Evolutionary conservation across 345 rosid genomes (phyloP).

Genomic region (Diplotaxis tenuifolia): DNA sequence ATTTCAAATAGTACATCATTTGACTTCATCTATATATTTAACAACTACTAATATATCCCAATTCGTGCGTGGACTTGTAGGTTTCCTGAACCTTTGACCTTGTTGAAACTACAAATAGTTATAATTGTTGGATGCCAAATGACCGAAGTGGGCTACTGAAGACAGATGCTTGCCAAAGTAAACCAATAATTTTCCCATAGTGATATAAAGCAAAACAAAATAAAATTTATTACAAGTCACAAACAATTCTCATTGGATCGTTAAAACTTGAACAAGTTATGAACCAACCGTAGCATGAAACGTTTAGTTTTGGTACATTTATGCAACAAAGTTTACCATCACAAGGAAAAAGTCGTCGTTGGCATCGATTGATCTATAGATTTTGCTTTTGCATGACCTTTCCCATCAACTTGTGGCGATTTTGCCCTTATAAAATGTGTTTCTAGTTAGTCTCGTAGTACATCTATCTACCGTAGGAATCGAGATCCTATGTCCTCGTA

Average conservation of each 20-base stretch:
- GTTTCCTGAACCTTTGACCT: conserved; percentile 27
- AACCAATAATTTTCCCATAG: conserved; percentile 25
- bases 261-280: conserved; percentile 23
- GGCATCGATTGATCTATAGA: conserved; percentile 36
- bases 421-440: conserved; percentile 42
- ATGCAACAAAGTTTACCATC: conserved; percentile 35
- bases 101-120: conserved; percentile 13
- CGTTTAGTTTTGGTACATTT: conserved; percentile 36
- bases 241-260: conserved; percentile 23
- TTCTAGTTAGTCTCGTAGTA: conserved; percentile 34
- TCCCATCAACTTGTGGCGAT: conserved; percentile 57
- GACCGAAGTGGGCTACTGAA: conserved; percentile 23
- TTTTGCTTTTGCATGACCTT: conserved; percentile 33
- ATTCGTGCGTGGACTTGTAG: not conserved
- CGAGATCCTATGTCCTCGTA: conserved; percentile 34
- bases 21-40: not conserved
- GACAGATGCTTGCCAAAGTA: conserved; percentile 16
- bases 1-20: not conserved
- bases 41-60: not conserved
- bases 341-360: conserved; percentile 35
- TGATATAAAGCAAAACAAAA: not conserved
- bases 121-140: conserved; percentile 15
- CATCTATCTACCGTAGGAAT: conserved; percentile 29
- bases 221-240: not conserved
- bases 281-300: conserved; percentile 50